These are phyloP conservation scores for Astragalus glycyphyllos DNA, from an alignment of 306 rosid species.

Conservation along the genomic window DNA sequence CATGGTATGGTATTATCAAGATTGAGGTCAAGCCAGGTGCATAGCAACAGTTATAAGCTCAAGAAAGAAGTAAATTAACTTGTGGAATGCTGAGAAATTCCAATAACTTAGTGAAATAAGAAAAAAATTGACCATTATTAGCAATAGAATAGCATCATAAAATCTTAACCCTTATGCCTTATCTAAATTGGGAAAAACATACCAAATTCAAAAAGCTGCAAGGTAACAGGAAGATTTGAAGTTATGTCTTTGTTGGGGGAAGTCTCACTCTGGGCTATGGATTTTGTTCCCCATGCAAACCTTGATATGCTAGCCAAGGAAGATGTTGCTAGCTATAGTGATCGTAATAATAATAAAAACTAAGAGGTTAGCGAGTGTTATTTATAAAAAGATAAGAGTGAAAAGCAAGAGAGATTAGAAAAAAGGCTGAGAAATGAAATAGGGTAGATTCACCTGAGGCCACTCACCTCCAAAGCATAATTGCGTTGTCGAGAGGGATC, in stretches of 20 bases:
- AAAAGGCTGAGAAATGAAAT: not conserved
- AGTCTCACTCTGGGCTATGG: conserved; percentile 47
- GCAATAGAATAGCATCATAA: conserved; percentile 16
- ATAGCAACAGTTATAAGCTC: not conserved
- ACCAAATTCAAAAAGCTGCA: conserved; percentile 97
- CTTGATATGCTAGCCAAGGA: conserved; percentile 80
- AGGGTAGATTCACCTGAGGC: too few species aligned
- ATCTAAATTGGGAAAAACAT: conserved; percentile 39
- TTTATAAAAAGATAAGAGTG: not conserved
- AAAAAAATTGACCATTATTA: conserved; percentile 14
- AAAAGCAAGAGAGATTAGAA: not conserved
- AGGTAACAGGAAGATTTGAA: conserved; percentile 54
- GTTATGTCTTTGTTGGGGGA: conserved; percentile 43
- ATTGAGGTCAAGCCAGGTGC: conserved; percentile 5
- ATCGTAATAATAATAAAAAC: conserved; percentile 37
- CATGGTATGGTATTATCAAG: conserved; percentile 16
- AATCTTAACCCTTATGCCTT: conserved; percentile 16
- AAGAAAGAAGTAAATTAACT: conserved; percentile 33
- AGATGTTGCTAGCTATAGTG: conserved; percentile 66
- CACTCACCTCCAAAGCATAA: conserved; percentile 71
- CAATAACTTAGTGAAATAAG: conserved; percentile 26
- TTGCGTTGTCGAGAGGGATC: conserved; percentile 90
- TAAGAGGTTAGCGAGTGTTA: conserved; percentile 28
- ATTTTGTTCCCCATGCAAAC: conserved; percentile 86
- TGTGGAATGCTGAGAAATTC: conserved; percentile 16